Evolutionary conservation across 75 land plant genomes (phyloP).

Genomic region (Pinus taeda): DNA sequence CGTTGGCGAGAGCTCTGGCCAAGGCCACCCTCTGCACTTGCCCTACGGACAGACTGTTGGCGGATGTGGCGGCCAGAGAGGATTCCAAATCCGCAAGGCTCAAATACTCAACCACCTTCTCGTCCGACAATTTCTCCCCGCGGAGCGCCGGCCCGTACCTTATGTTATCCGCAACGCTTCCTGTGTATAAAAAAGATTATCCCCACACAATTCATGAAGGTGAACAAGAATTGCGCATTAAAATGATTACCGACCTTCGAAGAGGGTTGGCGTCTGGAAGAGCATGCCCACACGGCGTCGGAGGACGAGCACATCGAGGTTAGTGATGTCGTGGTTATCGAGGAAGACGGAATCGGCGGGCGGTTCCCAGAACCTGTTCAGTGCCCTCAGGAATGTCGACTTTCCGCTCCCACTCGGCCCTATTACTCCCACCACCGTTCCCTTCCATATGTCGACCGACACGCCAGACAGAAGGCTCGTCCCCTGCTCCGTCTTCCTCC

Average conservation of each 20-base stretch:
- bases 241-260: conserved; percentile 52
- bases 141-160: conserved; percentile 74
- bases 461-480: conserved; percentile 35
- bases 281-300: conserved; percentile 94
- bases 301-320: conserved; percentile 65
- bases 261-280: conserved; percentile 84
- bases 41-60: conserved; percentile 73
- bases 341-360: conserved; percentile 61
- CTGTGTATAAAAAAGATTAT: conserved; percentile 18
- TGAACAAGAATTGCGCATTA: too few species aligned
- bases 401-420: conserved; percentile 98
- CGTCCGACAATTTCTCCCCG: conserved; percentile 62
- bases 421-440: conserved; percentile 71
- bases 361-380: conserved; percentile 96
- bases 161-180: conserved; percentile 87
- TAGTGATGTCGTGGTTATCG: conserved; percentile 68
- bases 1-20: conserved; percentile 92
- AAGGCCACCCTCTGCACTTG: conserved; percentile 96
- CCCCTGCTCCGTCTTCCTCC: conserved; percentile 27
- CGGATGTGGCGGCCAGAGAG: conserved; percentile 39
- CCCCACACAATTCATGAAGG: too few species aligned
- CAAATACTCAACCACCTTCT: conserved; percentile 51
- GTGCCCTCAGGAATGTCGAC: conserved; percentile 78
- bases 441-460: conserved; percentile 44
- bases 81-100: conserved; percentile 76